Percentiles rank a stretch among this genome's conserved stretches.
Conservation (phyloP, 148 eudicot genomes). For the Fallopia convolvulus region DNA sequence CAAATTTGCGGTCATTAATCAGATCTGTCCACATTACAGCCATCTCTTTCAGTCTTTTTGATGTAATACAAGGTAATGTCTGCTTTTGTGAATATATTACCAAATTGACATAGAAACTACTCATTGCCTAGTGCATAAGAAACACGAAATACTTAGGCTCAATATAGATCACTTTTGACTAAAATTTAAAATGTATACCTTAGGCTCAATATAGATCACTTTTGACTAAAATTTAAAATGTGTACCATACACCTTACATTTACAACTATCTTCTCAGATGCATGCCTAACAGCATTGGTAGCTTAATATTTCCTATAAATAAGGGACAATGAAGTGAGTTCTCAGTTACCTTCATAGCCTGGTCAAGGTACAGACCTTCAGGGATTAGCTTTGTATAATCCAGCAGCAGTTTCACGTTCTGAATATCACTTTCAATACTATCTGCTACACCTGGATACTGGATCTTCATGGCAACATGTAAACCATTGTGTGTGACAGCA, state of each 20-base stretch:
- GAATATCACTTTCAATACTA: slow-evolving; percentile 97
- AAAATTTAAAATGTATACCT: neutral
- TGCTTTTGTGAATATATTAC: neutral
- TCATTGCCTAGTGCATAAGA: neutral
- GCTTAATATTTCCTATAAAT: neutral
- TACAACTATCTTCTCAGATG: neutral
- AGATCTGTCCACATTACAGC: neutral
- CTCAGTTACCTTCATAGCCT: slow-evolving; percentile 69
- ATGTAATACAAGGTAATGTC: neutral
- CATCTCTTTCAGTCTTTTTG: neutral
- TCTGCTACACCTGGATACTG: slow-evolving; percentile 98
- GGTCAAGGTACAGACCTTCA: slow-evolving; percentile 75
- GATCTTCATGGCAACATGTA: slow-evolving; percentile 85
- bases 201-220: neutral
- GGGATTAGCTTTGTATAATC: slow-evolving; percentile 83
- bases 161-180: neutral
- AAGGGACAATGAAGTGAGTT: neutral
- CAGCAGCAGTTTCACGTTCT: slow-evolving; percentile 71
- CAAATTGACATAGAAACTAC: neutral
- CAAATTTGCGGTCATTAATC: neutral
- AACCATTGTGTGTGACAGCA: slow-evolving; percentile 72
- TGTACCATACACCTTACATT: neutral
- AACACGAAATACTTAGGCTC: neutral
- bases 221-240: neutral
- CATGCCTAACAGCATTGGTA: neutral